Conservation (phyloP, 164 flowering plant species). For the Piper betle region DNA sequence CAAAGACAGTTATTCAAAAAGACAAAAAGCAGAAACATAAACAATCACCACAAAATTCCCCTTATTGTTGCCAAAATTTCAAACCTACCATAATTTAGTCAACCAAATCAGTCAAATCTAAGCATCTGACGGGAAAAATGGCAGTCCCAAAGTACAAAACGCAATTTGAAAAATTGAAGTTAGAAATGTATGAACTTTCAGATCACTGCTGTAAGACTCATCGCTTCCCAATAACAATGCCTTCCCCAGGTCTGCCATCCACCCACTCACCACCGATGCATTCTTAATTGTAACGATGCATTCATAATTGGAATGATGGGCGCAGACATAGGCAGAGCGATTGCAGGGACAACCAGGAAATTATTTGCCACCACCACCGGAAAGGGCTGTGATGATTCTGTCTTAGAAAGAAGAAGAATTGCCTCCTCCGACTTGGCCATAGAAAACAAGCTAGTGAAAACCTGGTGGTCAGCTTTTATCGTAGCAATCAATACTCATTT, state of each 20-base stretch:
- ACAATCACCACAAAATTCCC: no score
- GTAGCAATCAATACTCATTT: no score
- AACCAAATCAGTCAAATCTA: no score
- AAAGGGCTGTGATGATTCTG: background rate
- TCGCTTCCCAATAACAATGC: constrained; percentile 73
- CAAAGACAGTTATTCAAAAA: no score
- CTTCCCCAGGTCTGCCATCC: constrained; percentile 59
- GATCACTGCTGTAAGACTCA: constrained; percentile 90
- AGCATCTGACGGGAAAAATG: no score
- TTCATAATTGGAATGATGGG: no score
- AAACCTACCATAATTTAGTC: no score
- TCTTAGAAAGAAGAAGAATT: constrained; percentile 25
- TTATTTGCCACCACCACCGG: constrained; percentile 1
- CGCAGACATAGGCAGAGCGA: background rate
- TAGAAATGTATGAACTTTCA: constrained; percentile 78
- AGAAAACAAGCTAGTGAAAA: background rate
- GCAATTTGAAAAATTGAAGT: background rate
- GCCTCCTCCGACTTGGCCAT: constrained; percentile 47
- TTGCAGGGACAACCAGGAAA: background rate
- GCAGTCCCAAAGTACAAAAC: no score
- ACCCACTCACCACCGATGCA: constrained; percentile 9
- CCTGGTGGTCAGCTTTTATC: no score
- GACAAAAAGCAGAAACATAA: no score
- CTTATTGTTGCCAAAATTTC: no score
- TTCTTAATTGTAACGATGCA: no score